These are phyloP conservation scores for Mycena polygramma DNA, from an alignment of 768 basidiomycete genomes.

Conservation along the genomic window DNA sequence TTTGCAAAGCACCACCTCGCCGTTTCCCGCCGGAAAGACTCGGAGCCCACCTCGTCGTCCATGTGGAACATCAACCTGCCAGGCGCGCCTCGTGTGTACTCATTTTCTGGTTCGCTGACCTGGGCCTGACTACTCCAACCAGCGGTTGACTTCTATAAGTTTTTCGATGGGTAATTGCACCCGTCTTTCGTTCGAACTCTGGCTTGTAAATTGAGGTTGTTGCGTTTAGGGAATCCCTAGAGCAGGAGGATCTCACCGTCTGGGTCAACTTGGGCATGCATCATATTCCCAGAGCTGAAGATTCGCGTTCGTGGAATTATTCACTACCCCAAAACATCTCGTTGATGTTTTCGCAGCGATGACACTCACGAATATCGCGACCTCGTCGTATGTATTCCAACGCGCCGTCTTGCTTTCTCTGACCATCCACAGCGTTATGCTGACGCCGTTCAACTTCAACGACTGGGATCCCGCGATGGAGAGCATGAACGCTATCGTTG, in stretches of 20 bases:
- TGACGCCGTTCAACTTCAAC: conserved; percentile 76
- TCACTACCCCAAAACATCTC: neutral
- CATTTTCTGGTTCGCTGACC: neutral
- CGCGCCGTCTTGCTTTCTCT: neutral
- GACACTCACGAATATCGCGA: conserved; percentile 68
- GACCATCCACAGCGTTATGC: conserved; percentile 57
- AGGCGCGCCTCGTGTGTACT: conserved; percentile 52
- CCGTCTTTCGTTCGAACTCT: neutral
- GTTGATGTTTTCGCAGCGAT: conserved; percentile 48
- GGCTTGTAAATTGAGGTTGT: neutral
- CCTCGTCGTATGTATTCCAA: conserved; percentile 58
- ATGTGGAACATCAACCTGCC: conserved; percentile 78
- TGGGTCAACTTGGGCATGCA: conserved; percentile 80
- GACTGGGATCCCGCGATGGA: conserved; percentile 75
- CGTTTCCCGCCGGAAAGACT: conserved; percentile 70
- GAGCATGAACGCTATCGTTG: conserved; percentile 64
- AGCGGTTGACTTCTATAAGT: conserved; percentile 65
- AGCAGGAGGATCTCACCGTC: conserved; percentile 74
- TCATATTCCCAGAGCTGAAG: conserved; percentile 76
- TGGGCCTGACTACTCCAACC: neutral
- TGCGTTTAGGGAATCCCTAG: conserved; percentile 60
- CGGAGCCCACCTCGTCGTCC: conserved; percentile 67
- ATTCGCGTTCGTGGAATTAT: conserved; percentile 51
- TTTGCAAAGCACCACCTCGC: conserved; percentile 77
- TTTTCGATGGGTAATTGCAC: conserved; percentile 27